Evolutionary conservation across 495 filamentous ascomycete genomes (phyloP), one percentile per base, ranked within the genome.

Genomic region (Aspergillus taichungensis): DNA sequence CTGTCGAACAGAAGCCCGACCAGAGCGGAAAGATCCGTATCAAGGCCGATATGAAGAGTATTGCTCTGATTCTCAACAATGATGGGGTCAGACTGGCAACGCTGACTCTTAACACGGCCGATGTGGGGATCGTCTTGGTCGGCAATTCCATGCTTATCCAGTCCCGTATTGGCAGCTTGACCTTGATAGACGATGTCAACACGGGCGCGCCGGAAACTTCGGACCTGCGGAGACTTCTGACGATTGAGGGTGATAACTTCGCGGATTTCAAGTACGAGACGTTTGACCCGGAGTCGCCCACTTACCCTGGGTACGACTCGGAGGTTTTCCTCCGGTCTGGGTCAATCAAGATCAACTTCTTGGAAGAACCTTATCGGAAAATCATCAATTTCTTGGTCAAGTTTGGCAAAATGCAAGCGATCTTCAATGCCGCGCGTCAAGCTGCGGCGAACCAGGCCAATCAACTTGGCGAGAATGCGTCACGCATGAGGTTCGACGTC

Each of bases 221-320:
- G 6, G 77, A 83, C 51, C 73, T 98, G 12, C 82, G 92, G 14
- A 84, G 92, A 48, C 77, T 98, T 10, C 73, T 98, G 33, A 90
- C 88, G 0, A 97, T 98, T 40, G 83, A 97, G 66, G 92, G 92
- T 9, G 81, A 96, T 38, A 87, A 98, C 52, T 81, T 98, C 27
- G 92, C 90, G n/a, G 90, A 98, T 60, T 98, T 98, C 68, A 84
- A 84, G 27, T 98, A 97, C 55, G 86, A 98, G 66, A 97, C 94
- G 0, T 96, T 92, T 49, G 90, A 98, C 63, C 58, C 84, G 0
- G 74, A 79, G 10, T 79, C 77, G 34, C 70, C 82, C 10, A 67
- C 67, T 8, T 96, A 95, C 53, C 92, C 92, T 10, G 92, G 92
- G n/a, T 95, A 95, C 60, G 90, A 96, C 54, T 90, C 86, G 3